Percentiles rank a stretch among this genome's conserved stretches.
These are phyloP conservation scores for Aquanectria penicillioides DNA, from an alignment of 2,329 filamentous ascomycete species.

Conservation along the genomic window DNA sequence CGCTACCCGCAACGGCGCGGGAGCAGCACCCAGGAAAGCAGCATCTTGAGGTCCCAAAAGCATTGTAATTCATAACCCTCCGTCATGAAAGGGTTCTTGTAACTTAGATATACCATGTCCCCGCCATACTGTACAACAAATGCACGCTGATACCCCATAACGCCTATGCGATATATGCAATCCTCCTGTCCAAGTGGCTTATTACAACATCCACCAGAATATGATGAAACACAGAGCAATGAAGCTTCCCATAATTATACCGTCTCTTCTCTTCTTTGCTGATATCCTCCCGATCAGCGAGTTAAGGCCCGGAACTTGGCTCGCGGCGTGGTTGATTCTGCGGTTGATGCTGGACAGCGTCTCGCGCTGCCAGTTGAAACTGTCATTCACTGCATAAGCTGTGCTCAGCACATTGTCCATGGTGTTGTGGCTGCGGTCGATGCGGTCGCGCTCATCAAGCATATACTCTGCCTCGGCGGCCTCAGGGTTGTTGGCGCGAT, in stretches of 20 bases:
- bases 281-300: conserved; percentile 91
- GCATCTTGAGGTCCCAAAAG: conserved; percentile 42
- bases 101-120: conserved; percentile 39
- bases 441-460: conserved; percentile 84
- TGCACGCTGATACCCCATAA: conserved; percentile 51
- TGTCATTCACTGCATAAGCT: conserved; percentile 96
- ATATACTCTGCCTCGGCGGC: conserved; percentile 95
- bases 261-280: conserved; percentile 92
- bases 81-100: conserved; percentile 32
- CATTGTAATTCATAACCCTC: conserved; percentile 36
- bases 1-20: conserved; percentile 46
- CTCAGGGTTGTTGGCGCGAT: conserved; percentile 82
- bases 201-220: conserved; percentile 80
- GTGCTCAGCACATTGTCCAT: conserved; percentile 92
- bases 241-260: conserved; percentile 90
- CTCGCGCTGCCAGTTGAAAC: conserved; percentile 87
- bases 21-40: conserved; percentile 47
- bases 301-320: conserved; percentile 93
- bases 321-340: conserved; percentile 87
- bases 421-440: conserved; percentile 91
- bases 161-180: conserved; percentile 45
- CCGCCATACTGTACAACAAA: conserved; percentile 47
- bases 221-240: conserved; percentile 92
- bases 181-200: conserved; percentile 12
- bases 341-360: conserved; percentile 89